Percentiles rank a stretch among this genome's conserved stretches.
Conservation (phyloP, 139 green algal genomes). For the Chloropicon primus region DNA sequence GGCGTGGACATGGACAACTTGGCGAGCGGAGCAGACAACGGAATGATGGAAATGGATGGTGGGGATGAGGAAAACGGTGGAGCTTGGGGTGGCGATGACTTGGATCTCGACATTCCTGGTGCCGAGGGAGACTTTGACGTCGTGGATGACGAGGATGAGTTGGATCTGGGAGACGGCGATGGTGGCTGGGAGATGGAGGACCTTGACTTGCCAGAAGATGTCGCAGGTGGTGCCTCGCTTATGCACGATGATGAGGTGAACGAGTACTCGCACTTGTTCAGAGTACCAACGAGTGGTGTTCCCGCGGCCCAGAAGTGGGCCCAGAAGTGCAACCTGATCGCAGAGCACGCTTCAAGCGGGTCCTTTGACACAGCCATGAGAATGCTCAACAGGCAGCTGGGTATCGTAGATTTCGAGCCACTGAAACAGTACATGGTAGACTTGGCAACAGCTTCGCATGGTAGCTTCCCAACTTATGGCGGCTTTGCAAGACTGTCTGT, state of each 20-base stretch:
- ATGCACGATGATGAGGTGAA: conserved; percentile 9
- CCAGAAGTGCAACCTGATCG: conserved; percentile 55
- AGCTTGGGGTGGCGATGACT: conserved; percentile 6
- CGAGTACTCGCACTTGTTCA: conserved; percentile 38
- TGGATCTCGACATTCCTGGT: conserved; percentile 9
- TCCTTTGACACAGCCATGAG: conserved; percentile 81
- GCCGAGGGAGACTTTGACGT: conserved; percentile 24
- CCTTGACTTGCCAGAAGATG: conserved; percentile 41
- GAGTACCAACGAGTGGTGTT: conserved; percentile 57
- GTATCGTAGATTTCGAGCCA: conserved; percentile 78
- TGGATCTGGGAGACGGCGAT: conserved; percentile 51
- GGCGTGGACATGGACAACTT: conserved; percentile 32
- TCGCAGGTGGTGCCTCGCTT: conserved; percentile 40
- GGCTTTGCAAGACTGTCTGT: conserved; percentile 19
- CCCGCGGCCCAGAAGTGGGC: conserved; percentile 66
- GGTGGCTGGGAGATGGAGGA: conserved; percentile 94
- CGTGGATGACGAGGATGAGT: conserved; percentile 66
- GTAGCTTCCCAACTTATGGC: conserved; percentile 44
- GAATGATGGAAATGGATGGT: conserved; percentile 11
- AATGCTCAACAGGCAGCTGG: conserved; percentile 82
- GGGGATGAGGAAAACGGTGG: background rate
- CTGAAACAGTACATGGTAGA: conserved; percentile 77
- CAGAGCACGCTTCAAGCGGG: conserved; percentile 71
- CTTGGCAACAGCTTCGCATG: conserved; percentile 49
- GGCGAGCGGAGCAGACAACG: conserved; percentile 30